These are phyloP conservation scores for Gigaspora rosea DNA, from an alignment of 192 early-diverging fungal genomes.

Conservation along the genomic window DNA sequence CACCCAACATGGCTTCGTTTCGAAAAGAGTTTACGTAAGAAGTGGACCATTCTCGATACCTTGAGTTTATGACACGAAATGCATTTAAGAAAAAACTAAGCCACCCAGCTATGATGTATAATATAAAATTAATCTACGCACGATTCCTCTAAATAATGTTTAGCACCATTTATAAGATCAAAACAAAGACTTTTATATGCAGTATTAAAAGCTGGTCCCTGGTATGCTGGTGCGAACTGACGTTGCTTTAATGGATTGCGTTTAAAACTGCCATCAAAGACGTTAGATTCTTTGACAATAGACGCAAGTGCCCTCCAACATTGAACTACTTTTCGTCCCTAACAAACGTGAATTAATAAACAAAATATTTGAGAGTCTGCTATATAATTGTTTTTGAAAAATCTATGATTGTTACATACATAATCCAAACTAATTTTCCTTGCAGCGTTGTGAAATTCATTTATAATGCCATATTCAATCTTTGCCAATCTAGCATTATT, in stretches of 20 bases:
- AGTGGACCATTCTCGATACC: conserved; percentile 34
- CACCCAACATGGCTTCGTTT: conserved; percentile 72
- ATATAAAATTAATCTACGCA: conserved; percentile 27
- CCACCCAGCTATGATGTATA: not conserved
- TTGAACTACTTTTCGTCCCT: conserved; percentile 40
- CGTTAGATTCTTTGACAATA: conserved; percentile 45
- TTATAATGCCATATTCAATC: conserved; percentile 40
- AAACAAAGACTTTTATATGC: conserved; percentile 37
- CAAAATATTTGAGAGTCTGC: not conserved
- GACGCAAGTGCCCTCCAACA: conserved; percentile 49
- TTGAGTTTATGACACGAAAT: not conserved
- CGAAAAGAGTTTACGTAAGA: conserved; percentile 59
- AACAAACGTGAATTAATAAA: not conserved
- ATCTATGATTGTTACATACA: conserved; percentile 12
- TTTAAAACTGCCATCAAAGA: conserved; percentile 39
- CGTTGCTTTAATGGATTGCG: conserved; percentile 45
- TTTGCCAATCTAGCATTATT: conserved; percentile 46
- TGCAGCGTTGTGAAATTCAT: conserved; percentile 47
- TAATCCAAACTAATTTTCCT: conserved; percentile 41
- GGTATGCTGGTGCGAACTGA: conserved; percentile 43
- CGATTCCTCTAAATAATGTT: conserved; percentile 55
- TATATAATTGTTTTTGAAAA: no score
- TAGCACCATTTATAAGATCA: conserved; percentile 46
- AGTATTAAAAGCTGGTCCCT: conserved; percentile 29
- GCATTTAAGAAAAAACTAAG: no score